Evolutionary conservation across 2,329 filamentous ascomycete species (phyloP), one percentile per base, ranked within the genome.

Genomic region (Coleophoma eucalyptorum): DNA sequence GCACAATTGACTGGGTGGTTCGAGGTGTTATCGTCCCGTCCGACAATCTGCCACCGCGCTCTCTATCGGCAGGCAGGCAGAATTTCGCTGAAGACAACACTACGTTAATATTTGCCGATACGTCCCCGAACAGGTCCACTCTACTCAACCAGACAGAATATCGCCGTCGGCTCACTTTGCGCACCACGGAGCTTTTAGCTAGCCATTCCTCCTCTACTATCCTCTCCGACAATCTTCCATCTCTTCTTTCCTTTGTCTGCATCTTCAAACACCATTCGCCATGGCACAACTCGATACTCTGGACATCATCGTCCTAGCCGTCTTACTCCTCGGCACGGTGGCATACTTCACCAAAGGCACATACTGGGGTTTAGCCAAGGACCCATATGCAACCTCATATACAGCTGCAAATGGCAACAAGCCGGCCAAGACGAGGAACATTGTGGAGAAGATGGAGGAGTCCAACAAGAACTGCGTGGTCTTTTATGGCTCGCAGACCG

Each of bases 321-420:
- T 83, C 52, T 86, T 99, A 62, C 80, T 97, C 50, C 69, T 95
- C 52, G 94, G 90, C 59, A 97, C 91, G 44, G 69, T 92, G 54
- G 94, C 93, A 66, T 99, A 97, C 75, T 96, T 99, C 74, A 97
- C 94, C 60, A 99, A 99, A 70, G 94, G 94, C 65, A 94, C 87
- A 58, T 86, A 94, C 70, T 99, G 92, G 92, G 92, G 82, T 26
- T 80, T 96, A 48, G 80, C 81, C 58, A 94, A 94, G 67, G 91
- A 97, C 68, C 90, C 93, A 20, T 96, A 96, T 70, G 89, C 89
- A 59, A 82, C 78, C 63, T 83, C 87, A 47, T 83, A 90, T 62
- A 78, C 85, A 62, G 81, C 82, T 65, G 81, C 83, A 65, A 83
- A 81, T 70, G 82, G 80, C 58, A 78, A 79, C 57, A 95, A 90